Conservation (phyloP, 768 basidiomycete species). For the Leucocoprinus sp. region DNA sequence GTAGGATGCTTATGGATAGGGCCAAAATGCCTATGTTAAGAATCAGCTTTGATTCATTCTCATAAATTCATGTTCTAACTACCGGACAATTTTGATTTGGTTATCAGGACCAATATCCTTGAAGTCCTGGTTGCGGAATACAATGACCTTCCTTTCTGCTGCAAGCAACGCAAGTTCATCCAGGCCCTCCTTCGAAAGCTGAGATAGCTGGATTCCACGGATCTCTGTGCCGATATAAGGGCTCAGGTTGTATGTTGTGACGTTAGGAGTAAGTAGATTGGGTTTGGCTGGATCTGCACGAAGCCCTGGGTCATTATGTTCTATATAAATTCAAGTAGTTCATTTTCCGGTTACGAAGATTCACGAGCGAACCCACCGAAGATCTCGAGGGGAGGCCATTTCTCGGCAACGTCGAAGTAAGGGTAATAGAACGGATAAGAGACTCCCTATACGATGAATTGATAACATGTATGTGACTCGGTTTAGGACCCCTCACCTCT, state of each 20-base stretch:
- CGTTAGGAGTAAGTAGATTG: slow-evolving; percentile 35
- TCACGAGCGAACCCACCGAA: slow-evolving; percentile 27
- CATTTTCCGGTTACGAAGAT: background rate
- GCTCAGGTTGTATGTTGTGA: slow-evolving; percentile 31
- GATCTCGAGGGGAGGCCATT: slow-evolving; percentile 39
- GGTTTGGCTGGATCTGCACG: slow-evolving; percentile 45
- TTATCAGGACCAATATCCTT: slow-evolving; percentile 45
- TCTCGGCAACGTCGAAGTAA: slow-evolving; percentile 37
- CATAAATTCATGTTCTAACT: too few species aligned
- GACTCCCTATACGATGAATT: slow-evolving; percentile 21
- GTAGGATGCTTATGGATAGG: slow-evolving; percentile 39
- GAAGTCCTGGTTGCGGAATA: slow-evolving; percentile 57
- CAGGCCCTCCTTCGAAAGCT: slow-evolving; percentile 42
- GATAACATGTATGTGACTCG: too few species aligned
- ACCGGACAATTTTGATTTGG: slow-evolving; percentile 46
- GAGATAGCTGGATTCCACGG: slow-evolving; percentile 42
- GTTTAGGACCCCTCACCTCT: background rate
- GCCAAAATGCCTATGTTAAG: slow-evolving; percentile 31
- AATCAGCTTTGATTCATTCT: too few species aligned
- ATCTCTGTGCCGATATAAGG: slow-evolving; percentile 47
- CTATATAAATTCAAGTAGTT: slow-evolving; percentile 18
- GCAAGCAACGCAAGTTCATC: slow-evolving; percentile 45
- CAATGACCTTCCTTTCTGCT: slow-evolving; percentile 44
- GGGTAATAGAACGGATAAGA: slow-evolving; percentile 45
- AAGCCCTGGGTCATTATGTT: slow-evolving; percentile 34